A percentile compares a stretch with the other conserved stretches of the same genome.
Conservation (phyloP, 768 basidiomycete genomes). For the Collybiopsis confluens region DNA sequence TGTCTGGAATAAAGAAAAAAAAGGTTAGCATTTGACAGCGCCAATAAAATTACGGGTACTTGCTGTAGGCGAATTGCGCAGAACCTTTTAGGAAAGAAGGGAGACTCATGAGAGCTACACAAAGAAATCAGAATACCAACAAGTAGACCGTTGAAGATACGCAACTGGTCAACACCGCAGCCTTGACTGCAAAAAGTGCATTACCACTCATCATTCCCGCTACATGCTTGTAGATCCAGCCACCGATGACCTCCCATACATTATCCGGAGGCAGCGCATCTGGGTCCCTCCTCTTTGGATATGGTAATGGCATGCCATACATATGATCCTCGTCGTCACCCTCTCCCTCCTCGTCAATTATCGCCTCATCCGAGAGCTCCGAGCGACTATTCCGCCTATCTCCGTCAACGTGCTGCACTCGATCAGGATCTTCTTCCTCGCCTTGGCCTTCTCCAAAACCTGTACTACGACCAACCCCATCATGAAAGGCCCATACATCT, state of each 20-base stretch:
- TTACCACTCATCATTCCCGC: slow-evolving; percentile 52
- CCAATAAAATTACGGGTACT: slow-evolving; percentile 18
- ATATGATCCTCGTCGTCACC: neutral
- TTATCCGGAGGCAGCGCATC: slow-evolving; percentile 72
- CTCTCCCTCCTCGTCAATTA: slow-evolving; percentile 35
- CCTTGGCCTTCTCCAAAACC: slow-evolving; percentile 33
- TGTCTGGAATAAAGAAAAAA: slow-evolving; percentile 32
- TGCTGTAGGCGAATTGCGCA: slow-evolving; percentile 56
- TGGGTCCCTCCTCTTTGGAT: slow-evolving; percentile 59
- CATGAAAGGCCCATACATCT: neutral
- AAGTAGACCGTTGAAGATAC: slow-evolving; percentile 4
- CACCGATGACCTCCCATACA: slow-evolving; percentile 46
- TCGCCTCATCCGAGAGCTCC: neutral
- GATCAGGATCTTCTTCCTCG: slow-evolving; percentile 74
- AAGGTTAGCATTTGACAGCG: neutral
- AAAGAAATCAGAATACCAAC: neutral
- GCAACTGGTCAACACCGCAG: slow-evolving; percentile 56
- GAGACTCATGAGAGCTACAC: slow-evolving; percentile 50
- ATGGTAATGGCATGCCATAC: slow-evolving; percentile 29
- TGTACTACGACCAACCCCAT: neutral
- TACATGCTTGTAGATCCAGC: slow-evolving; percentile 35
- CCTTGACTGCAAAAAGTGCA: slow-evolving; percentile 66
- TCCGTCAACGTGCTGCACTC: slow-evolving; percentile 9
- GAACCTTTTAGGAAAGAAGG: slow-evolving; percentile 55
- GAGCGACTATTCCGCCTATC: neutral